Percentiles rank a stretch among this genome's conserved stretches.
These are phyloP conservation scores for Metschnikowia amazonensis DNA, from an alignment of 805 yeast genomes.

Conservation along the genomic window DNA sequence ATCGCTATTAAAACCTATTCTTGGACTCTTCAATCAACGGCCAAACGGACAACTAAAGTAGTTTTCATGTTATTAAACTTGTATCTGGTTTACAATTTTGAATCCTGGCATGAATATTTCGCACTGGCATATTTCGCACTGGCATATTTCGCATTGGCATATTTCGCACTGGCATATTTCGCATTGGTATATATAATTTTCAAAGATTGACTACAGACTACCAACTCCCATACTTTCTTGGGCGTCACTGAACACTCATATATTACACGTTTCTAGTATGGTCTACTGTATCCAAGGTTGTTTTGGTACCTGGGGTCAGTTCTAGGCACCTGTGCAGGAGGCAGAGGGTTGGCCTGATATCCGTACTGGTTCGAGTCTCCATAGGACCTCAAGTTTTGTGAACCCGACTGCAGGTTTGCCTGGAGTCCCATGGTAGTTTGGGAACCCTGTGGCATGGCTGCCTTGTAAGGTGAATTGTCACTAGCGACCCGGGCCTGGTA, in stretches of 20 bases:
- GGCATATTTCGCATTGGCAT: too few relatives aligned
- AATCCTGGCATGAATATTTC: too few relatives aligned
- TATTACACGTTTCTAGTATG: background rate
- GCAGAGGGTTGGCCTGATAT: slow-evolving; percentile 2
- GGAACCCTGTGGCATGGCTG: slow-evolving; percentile 8
- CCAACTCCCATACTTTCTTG: background rate
- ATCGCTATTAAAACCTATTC: too few relatives aligned
- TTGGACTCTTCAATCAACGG: too few relatives aligned
- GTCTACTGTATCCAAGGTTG: slow-evolving; percentile 5
- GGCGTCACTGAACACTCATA: background rate
- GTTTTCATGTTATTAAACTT: too few relatives aligned
- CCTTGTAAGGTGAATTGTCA: slow-evolving; percentile 13
- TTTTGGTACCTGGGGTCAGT: background rate
- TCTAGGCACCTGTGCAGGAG: background rate
- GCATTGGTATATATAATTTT: too few relatives aligned
- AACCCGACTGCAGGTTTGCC: slow-evolving; percentile 4
- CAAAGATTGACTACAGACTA: too few relatives aligned
- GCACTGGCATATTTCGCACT: too few relatives aligned
- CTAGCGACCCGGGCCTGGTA: slow-evolving; percentile 7
- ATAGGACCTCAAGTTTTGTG: slow-evolving; percentile 3
- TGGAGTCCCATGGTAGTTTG: slow-evolving; percentile 8
- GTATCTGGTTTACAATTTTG: too few relatives aligned
- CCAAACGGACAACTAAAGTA: too few relatives aligned
- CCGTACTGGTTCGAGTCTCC: slow-evolving; percentile 3
- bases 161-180: too few relatives aligned